Evolutionary conservation across 345 rosid species (phyloP), one percentile per base, ranked within the genome.

Genomic region (Gossypium longicalyx): DNA sequence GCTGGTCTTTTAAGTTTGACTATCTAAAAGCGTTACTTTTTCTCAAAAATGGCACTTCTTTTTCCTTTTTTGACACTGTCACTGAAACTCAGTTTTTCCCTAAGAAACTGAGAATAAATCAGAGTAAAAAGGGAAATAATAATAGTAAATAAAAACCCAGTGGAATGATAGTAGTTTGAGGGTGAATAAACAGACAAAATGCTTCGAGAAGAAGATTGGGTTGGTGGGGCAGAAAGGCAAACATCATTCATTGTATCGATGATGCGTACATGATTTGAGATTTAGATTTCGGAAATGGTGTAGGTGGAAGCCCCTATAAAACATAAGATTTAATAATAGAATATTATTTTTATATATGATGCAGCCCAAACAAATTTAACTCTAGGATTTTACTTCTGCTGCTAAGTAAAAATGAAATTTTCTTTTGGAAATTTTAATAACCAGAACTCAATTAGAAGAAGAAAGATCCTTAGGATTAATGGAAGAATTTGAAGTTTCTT

Each of bases 181-280:
- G 44, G 25, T 22, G 47, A 17, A 48, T 4, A 12, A 51, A 68
- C 15, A 51, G 4, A 51, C 17, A 70, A 52, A 34, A 70, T 70
- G 60, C 61, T 29, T n/a, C 3, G 47, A 13, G 12, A 53, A 5
- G 61, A 52, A 52, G 60, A 6, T 25, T 52, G 23, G 25, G 10
- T 29, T 17, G 29, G 73, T 52, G 73, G 73, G 43, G 58, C 25
- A 52, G 58, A 49, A 51, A 70, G 25, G 47, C 29, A 2, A 51
- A 67, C 71, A 48, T 67, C 71, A 67, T 48, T 67, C 71, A 12
- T 15, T 16, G 71, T 48, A 48, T 48, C 54, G 71, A 67, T 47
- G 57, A 67, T 47, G 57, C 13, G 54, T 45, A 13, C 12, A 20
- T 45, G 54, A 22, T 22, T 67, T 20, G 29, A 41, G 47, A 16